Evolutionary conservation across 176 grass and related monocot species (phyloP).

Genomic region (Oryza coarctata): DNA sequence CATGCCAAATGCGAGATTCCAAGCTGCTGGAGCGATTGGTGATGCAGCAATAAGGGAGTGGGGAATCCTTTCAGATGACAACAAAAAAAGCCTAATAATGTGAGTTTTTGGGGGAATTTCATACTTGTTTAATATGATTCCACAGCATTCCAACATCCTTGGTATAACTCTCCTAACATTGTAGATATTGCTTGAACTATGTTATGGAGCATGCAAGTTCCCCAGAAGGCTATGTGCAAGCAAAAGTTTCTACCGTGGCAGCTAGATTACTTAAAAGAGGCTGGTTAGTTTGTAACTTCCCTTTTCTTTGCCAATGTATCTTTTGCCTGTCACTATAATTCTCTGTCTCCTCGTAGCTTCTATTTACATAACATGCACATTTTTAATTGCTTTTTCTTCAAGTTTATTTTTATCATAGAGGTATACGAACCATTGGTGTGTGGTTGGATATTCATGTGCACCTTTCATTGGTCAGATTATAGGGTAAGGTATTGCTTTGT

Average conservation of each 20-base stretch:
- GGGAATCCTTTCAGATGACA: conserved; percentile 87
- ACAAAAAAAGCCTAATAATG: conserved; percentile 87
- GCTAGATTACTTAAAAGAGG: conserved; percentile 93
- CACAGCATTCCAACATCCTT: neutral
- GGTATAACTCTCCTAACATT: conserved; percentile 27
- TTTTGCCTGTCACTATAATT: conserved; percentile 15
- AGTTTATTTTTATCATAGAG: conserved; percentile 1
- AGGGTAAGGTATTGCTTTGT: conserved; percentile 6
- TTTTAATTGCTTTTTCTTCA: conserved; percentile 24
- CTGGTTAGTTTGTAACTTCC: conserved; percentile 65
- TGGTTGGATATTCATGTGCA: conserved; percentile 24
- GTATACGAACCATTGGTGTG: neutral
- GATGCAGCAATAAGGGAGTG: conserved; percentile 97
- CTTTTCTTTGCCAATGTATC: conserved; percentile 19
- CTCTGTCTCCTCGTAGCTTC: conserved; percentile 14
- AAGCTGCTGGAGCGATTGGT: conserved; percentile 93
- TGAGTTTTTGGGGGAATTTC: conserved; percentile 29
- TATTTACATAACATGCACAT: neutral
- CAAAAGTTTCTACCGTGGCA: conserved; percentile 85
- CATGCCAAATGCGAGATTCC: conserved; percentile 89
- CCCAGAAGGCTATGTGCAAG: conserved; percentile 80
- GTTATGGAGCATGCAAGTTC: conserved; percentile 84
- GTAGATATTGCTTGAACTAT: conserved; percentile 86
- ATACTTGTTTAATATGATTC: conserved; percentile 26
- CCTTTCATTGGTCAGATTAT: conserved; percentile 14